Conservation (phyloP, 2,329 filamentous ascomycete species). For the Botrytis paeoniae region DNA sequence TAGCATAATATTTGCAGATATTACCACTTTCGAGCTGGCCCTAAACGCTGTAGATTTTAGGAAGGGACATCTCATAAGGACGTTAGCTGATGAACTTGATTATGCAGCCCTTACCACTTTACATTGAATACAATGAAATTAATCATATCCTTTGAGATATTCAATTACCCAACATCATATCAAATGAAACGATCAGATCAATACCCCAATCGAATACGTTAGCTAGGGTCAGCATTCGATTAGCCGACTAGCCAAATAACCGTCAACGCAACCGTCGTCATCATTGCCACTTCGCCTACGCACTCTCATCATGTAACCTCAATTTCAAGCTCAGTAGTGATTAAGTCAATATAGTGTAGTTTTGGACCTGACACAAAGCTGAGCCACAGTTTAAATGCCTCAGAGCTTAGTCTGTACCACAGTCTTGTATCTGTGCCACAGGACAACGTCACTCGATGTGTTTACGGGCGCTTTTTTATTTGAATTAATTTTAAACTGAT, state of each 20-base stretch:
- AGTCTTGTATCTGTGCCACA: not conserved
- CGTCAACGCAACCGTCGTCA: not conserved
- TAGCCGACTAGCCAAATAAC: not conserved
- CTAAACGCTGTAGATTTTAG: not conserved
- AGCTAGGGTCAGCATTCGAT: not conserved
- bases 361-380: too few relatives aligned
- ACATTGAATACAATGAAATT: not conserved
- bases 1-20: not conserved
- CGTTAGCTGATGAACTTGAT: not conserved
- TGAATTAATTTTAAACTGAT: not conserved
- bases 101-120: not conserved
- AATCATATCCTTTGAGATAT: not conserved
- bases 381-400: too few relatives aligned
- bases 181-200: not conserved
- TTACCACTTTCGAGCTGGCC: not conserved
- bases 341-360: too few relatives aligned
- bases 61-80: not conserved
- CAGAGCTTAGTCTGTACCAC: not conserved
- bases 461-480: too few relatives aligned
- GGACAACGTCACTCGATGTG: not conserved
- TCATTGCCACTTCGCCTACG: not conserved
- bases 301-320: not conserved
- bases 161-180: not conserved
- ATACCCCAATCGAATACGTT: not conserved
- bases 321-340: too few relatives aligned